These are phyloP conservation scores for Paspalum vaginatum DNA, from an alignment of 176 grass and related monocot genomes.

Conservation along the genomic window DNA sequence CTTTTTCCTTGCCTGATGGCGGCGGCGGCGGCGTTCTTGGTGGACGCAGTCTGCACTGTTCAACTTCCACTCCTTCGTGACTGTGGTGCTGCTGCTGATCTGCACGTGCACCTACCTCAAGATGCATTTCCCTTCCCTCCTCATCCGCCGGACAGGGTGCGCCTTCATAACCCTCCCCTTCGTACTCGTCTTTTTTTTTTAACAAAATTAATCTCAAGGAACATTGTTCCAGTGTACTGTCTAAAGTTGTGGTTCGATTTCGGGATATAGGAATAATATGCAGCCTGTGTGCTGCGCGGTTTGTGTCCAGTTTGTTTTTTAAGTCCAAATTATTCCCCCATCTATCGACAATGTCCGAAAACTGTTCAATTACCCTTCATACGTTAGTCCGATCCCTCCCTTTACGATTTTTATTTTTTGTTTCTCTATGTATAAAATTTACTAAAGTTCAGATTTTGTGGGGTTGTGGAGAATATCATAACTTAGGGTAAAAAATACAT, in stretches of 20 bases:
- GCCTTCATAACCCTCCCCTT: neutral
- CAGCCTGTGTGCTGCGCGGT: neutral
- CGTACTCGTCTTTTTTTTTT: neutral
- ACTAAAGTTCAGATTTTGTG: too few relatives aligned
- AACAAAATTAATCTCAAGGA: neutral
- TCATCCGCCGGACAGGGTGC: slow-evolving; percentile 72
- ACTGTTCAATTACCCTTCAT: too few relatives aligned
- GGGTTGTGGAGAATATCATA: too few relatives aligned
- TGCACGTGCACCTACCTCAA: slow-evolving; percentile 89
- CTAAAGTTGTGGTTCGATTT: neutral
- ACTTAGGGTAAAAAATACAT: too few relatives aligned
- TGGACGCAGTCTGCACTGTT: slow-evolving; percentile 76
- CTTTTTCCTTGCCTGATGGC: neutral
- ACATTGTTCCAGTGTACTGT: neutral
- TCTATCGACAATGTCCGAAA: neutral
- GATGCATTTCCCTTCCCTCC: slow-evolving; percentile 83
- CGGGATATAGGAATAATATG: neutral
- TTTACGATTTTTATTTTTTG: too few relatives aligned
- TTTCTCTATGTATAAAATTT: too few relatives aligned
- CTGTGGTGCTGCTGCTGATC: slow-evolving; percentile 75
- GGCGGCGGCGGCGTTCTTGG: neutral
- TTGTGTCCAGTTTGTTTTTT: neutral
- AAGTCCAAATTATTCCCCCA: neutral
- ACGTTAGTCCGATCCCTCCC: too few relatives aligned
- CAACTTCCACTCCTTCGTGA: slow-evolving; percentile 89